Base-by-base conservation (phyloP, 805 yeast species). In the Yarrowia osloensis region DNA sequence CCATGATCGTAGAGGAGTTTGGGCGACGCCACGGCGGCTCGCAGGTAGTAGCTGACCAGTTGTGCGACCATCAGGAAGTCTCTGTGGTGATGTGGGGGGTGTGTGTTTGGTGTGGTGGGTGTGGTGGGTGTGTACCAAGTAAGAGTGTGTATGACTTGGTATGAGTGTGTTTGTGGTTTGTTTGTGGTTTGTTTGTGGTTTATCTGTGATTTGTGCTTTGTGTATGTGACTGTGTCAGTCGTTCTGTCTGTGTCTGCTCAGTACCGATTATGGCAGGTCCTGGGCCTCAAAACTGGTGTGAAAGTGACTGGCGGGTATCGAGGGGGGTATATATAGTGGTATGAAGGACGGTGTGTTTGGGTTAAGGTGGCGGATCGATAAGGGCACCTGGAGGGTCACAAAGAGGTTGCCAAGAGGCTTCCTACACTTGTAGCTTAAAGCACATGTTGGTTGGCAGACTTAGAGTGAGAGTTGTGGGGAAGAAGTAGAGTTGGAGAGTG, bases 1-100 rank as follows among this genome's bases (percentile, higher is more conserved):
- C 73, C 76, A 22, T 68, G 61, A 39, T 69, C 66, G 24, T 61
- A 61, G 42, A 44, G 66, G 42, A 61, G 52, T 42, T 61, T 61
- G 21, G 66, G 66, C 39, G 52, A 61, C 7, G 66, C 52, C 54
- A 61, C 44, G 19, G 54, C 52, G 24, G 66, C 66, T 15, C 66
- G 52, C 37, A 57, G 19, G 63, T 57, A 57, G 37, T 57, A 57
- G 19, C 49, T 57, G 63, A 40, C 47, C 19, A 57, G 28, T 37
- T 37, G 35, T 9, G 49, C 49, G 37, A 57, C 63, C 63, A 57
- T 57, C 62, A 55, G 62, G 62, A 55, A 11, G n/a, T 37, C 49
- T 37, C 49, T 57, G 63, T 57, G 63, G 63, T 28, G n/a, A 11
- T 28, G 31, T 11, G 6, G 31, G 1, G 29, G 29, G 7, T 39